Evolutionary conservation across 192 early-diverging fungal genomes (phyloP).

Genomic region (Coemansia sp.): DNA sequence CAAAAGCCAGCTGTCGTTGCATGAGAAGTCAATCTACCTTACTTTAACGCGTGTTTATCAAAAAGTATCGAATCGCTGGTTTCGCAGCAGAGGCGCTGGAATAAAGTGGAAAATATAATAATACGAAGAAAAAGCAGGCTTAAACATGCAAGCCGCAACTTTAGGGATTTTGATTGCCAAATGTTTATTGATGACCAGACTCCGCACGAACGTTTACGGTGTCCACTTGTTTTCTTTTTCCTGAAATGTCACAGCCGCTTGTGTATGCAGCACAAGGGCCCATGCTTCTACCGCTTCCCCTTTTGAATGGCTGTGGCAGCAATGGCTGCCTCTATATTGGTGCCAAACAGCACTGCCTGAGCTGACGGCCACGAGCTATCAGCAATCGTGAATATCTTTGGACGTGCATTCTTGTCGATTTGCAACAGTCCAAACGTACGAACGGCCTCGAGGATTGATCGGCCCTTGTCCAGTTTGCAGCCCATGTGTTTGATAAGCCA

Average conservation of each 20-base stretch:
- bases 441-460: neutral
- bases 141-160: neutral
- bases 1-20: neutral
- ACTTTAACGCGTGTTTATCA: neutral
- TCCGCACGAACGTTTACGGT: neutral
- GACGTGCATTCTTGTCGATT: slow-evolving; percentile 13
- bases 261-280: neutral
- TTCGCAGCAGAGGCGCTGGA: neutral
- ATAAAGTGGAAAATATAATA: neutral
- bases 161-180: neutral
- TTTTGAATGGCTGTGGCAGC: slow-evolving; percentile 1
- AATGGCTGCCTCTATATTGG: slow-evolving; percentile 5
- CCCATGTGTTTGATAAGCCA: slow-evolving; percentile 12
- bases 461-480: neutral
- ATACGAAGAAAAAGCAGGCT: neutral
- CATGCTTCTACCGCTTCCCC: neutral
- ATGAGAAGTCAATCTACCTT: neutral
- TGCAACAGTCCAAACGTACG: slow-evolving; percentile 19
- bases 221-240: slow-evolving; percentile 3
- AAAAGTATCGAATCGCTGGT: neutral
- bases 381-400: slow-evolving; percentile 7
- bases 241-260: neutral
- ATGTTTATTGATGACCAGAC: neutral
- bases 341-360: slow-evolving; percentile 21
- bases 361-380: neutral